These are phyloP conservation scores for Ustilago bromivora DNA, from an alignment of 1,284 basidiomycete genomes.

Conservation along the genomic window DNA sequence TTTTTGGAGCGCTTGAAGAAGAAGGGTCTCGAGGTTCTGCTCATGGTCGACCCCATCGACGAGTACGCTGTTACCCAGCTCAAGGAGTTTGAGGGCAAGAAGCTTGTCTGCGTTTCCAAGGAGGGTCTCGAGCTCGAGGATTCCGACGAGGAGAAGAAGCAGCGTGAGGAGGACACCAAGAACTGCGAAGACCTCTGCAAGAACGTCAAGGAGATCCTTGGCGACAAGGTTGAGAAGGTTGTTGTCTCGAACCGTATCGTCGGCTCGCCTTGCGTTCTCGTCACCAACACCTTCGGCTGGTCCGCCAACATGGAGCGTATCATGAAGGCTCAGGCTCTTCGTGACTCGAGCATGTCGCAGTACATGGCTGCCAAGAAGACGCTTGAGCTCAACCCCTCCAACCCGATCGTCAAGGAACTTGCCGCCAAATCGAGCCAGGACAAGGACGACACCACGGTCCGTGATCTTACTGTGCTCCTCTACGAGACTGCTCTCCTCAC, in stretches of 20 bases:
- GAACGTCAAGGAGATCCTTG: conserved; percentile 96
- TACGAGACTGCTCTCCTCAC: conserved; percentile 92
- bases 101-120: conserved; percentile 97
- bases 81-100: conserved; percentile 99
- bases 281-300: conserved; percentile 99
- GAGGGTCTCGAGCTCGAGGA: conserved; percentile 99
- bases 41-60: conserved; percentile 85
- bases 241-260: conserved; percentile 89
- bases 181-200: conserved; percentile 91
- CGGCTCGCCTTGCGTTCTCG: conserved; percentile 71
- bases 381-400: conserved; percentile 93
- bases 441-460: conserved; percentile 93
- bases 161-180: conserved; percentile 86
- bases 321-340: conserved; percentile 99
- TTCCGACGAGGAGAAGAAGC: conserved; percentile 96
- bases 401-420: conserved; percentile 96
- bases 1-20: conserved; percentile 99
- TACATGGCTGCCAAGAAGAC: conserved; percentile 98
- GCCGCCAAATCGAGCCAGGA: conserved; percentile 94
- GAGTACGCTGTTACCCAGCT: conserved; percentile 82
- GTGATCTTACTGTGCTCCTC: conserved; percentile 92
- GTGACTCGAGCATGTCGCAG: conserved; percentile 98
- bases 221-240: conserved; percentile 99
- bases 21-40: conserved; percentile 98
- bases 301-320: conserved; percentile 99